phyloP scores from a whole-genome alignment of 805 yeast species.

The Clavispora carvajalis region DNA sequence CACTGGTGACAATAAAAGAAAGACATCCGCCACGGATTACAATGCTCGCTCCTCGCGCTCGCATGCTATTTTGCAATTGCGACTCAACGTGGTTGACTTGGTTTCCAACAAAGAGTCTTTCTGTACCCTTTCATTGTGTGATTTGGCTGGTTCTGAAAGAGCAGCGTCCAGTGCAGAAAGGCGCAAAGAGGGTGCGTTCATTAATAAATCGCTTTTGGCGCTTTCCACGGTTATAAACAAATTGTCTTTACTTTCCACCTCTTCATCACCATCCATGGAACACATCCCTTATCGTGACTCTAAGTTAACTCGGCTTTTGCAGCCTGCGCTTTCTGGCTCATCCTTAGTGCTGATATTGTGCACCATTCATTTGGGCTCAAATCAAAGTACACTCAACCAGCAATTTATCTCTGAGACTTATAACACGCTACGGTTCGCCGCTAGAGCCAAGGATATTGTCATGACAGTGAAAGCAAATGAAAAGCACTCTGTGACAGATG shows the following conservation, averaged over 20 bases:
- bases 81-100: constrained; percentile 43
- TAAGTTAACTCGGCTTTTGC: constrained; percentile 81
- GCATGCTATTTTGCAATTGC: constrained; percentile 79
- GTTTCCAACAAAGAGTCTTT: constrained; percentile 34
- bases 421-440: constrained; percentile 86
- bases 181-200: constrained; percentile 88
- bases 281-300: constrained; percentile 94
- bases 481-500: constrained; percentile 27
- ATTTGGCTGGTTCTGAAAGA: constrained; percentile 94
- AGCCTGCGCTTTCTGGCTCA: constrained; percentile 87
- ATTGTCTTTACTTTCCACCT: constrained; percentile 40
- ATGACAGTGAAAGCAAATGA: constrained; percentile 59
- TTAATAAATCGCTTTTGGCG: constrained; percentile 86
- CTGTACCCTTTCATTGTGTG: constrained; percentile 80
- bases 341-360: constrained; percentile 82
- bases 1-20: constrained; percentile 68
- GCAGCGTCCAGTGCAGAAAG: constrained; percentile 67
- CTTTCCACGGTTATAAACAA: constrained; percentile 89
- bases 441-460: constrained; percentile 82
- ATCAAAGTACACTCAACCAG: constrained; percentile 20
- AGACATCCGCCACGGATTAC: constrained; percentile 85
- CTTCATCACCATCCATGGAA: constrained; percentile 24
- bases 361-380: constrained; percentile 65
- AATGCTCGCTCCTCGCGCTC: constrained; percentile 85
- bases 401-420: constrained; percentile 68